A percentile compares a stretch with the other conserved stretches of the same genome.
Evolutionary conservation across 441 rosid genomes (phyloP).

Genomic region (California macrophylla): DNA sequence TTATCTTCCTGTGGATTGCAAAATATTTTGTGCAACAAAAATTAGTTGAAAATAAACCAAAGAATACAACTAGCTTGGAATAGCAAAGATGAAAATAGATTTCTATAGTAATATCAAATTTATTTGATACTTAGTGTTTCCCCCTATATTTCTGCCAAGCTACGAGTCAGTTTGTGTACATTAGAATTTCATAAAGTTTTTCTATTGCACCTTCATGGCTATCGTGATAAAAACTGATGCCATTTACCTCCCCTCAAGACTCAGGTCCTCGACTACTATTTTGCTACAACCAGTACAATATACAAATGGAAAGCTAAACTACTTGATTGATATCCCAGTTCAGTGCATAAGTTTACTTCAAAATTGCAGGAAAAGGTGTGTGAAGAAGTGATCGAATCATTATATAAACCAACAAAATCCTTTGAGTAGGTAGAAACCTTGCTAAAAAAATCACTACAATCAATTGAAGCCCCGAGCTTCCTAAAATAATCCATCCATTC

Average conservation of each 20-base stretch:
- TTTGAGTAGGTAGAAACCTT: neutral
- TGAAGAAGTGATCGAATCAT: neutral
- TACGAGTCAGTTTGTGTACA: neutral
- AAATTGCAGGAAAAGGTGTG: neutral
- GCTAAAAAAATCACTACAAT: neutral
- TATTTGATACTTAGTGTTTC: neutral
- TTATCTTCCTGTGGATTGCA: neutral
- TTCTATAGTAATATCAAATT: neutral
- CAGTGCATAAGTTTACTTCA: neutral
- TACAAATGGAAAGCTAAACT: neutral
- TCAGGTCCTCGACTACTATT: neutral
- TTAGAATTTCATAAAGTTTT: neutral
- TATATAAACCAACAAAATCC: neutral
- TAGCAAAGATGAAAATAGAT: neutral
- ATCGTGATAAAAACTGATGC: neutral
- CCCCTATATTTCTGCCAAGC: neutral
- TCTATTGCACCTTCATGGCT: neutral
- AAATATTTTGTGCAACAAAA: neutral
- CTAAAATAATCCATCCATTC: too few species aligned
- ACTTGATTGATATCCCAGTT: neutral
- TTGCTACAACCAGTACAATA: neutral
- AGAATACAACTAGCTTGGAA: neutral
- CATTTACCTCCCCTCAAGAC: neutral
- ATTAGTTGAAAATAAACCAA: neutral
- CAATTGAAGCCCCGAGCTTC: neutral